Evolutionary conservation across 2,329 filamentous ascomycete species (phyloP).

Genomic region (Penicillium vulpinum): DNA sequence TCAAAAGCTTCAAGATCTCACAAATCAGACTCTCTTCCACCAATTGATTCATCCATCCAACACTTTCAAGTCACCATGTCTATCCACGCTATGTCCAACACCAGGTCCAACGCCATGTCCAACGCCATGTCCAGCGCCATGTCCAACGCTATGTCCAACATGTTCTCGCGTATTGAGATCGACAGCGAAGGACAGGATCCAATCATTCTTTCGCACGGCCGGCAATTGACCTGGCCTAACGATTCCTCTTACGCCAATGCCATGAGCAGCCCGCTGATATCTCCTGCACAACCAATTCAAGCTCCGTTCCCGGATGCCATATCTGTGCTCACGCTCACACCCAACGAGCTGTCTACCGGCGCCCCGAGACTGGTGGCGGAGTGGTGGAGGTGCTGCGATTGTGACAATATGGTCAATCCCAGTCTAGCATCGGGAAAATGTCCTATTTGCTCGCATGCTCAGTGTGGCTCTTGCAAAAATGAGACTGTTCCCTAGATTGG

Average conservation of each 20-base stretch:
- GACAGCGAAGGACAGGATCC: not conserved
- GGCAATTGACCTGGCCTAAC: not conserved
- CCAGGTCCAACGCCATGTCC: not conserved
- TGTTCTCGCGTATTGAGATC: not conserved
- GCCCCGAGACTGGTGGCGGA: constrained; percentile 5
- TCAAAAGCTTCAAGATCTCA: too few species aligned
- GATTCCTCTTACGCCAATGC: not conserved
- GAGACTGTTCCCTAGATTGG: not conserved
- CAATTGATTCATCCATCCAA: not conserved
- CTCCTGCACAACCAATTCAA: not conserved
- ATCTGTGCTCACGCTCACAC: not conserved
- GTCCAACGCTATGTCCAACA: not conserved
- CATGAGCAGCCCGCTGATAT: not conserved
- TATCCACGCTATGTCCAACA: not conserved
- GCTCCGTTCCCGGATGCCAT: not conserved
- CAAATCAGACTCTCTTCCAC: too few species aligned
- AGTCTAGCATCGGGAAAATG: constrained; percentile 10
- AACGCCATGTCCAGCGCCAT: not conserved
- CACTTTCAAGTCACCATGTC: not conserved
- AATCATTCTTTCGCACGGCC: not conserved
- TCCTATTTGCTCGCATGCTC: not conserved
- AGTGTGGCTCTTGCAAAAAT: not conserved
- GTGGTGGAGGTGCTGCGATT: constrained; percentile 30
- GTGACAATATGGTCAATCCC: constrained; percentile 20
- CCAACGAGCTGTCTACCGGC: not conserved